A percentile compares a stretch with the other conserved stretches of the same genome.
These are phyloP conservation scores for Oryza meridionalis DNA, from an alignment of 176 grass and related monocot species.

Conservation along the genomic window DNA sequence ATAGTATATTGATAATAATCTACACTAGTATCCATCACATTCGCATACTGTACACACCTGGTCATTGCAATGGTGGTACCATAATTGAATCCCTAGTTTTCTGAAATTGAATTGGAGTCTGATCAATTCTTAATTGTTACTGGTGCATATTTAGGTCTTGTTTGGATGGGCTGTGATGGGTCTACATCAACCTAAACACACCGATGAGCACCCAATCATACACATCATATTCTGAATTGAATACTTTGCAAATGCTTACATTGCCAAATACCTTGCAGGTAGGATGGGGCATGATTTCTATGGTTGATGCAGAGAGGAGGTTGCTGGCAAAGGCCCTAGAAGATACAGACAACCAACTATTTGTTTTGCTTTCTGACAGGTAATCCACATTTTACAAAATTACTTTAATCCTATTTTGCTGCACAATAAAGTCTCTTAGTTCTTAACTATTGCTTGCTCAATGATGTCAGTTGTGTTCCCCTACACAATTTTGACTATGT, in stretches of 20 bases:
- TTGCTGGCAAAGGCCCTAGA: constrained; percentile 79
- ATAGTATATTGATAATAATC: not conserved
- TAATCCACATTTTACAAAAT: constrained; percentile 24
- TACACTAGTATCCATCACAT: not conserved
- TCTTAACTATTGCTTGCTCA: constrained; percentile 16
- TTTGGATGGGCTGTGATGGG: not conserved
- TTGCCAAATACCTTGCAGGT: constrained; percentile 47
- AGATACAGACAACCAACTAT: constrained; percentile 82
- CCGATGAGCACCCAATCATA: not conserved
- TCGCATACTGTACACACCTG: not conserved
- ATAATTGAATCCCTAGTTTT: not conserved
- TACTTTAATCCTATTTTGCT: constrained; percentile 13
- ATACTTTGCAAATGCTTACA: not conserved
- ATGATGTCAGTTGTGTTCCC: constrained; percentile 76
- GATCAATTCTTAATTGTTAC: not conserved
- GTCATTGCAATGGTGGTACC: not conserved
- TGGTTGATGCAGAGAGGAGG: constrained; percentile 92
- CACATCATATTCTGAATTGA: not conserved
- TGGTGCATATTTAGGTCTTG: not conserved
- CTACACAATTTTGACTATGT: constrained; percentile 91
- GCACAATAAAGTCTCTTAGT: not conserved
- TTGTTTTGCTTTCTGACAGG: constrained; percentile 96
- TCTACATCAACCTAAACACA: not conserved
- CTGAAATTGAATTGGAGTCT: not conserved
- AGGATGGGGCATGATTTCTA: constrained; percentile 81